Percentiles rank a stretch among this genome's conserved stretches.
phyloP scores from a whole-genome alignment of 805 yeast species.

The Suhomyces vadensis region DNA sequence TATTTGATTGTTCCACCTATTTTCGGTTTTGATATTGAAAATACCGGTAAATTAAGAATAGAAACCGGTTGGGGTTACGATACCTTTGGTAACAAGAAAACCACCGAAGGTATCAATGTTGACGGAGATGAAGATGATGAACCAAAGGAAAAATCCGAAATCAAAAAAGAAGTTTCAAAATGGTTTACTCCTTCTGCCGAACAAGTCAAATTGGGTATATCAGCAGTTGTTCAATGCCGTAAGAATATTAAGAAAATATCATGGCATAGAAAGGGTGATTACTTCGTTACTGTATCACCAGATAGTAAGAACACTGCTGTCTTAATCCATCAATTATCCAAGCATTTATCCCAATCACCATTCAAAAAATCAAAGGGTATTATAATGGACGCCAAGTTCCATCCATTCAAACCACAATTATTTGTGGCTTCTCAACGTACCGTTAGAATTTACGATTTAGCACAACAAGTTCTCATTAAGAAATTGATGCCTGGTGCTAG shows the following conservation, averaged over 20 bases:
- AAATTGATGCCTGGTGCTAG: conserved; percentile 93
- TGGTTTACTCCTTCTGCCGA: conserved; percentile 80
- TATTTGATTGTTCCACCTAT: conserved; percentile 86
- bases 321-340: conserved; percentile 89
- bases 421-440: conserved; percentile 94
- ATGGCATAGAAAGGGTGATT: conserved; percentile 98
- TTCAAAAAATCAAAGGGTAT: conserved; percentile 91
- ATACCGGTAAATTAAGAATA: conserved; percentile 70
- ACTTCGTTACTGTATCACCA: conserved; percentile 95
- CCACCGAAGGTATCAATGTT: conserved; percentile 38
- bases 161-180: conserved; percentile 59
- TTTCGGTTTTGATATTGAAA: conserved; percentile 85
- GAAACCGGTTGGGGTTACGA: conserved; percentile 93
- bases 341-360: conserved; percentile 94
- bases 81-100: conserved; percentile 53
- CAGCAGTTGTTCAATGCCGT: conserved; percentile 66
- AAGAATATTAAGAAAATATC: conserved; percentile 75
- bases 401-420: conserved; percentile 91
- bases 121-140: conserved; percentile 38
- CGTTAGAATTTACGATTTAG: conserved; percentile 84
- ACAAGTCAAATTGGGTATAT: conserved; percentile 63
- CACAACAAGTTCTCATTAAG: conserved; percentile 80
- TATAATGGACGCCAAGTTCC: conserved; percentile 94
- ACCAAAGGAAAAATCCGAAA: conserved; percentile 13
- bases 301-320: conserved; percentile 87